A percentile compares a stretch with the other conserved stretches of the same genome.
These are phyloP conservation scores for Termitomyces sp. DNA, from an alignment of 768 basidiomycete species.

Conservation along the genomic window DNA sequence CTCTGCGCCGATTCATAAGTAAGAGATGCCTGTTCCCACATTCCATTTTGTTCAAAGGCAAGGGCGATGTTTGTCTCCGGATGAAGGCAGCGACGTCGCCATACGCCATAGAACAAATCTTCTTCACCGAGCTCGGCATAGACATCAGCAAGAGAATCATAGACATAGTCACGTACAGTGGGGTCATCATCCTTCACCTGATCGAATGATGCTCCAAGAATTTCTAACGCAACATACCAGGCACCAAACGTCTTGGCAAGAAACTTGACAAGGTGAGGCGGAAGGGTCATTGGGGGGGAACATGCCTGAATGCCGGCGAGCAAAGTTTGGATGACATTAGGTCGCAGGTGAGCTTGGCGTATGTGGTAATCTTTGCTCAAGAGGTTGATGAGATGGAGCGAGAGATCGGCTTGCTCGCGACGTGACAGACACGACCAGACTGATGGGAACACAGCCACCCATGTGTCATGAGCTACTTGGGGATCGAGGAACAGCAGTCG, in stretches of 20 bases:
- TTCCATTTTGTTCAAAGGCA: conserved; percentile 92
- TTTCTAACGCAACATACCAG: conserved; percentile 91
- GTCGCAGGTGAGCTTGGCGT: conserved; percentile 82
- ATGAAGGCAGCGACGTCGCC: conserved; percentile 88
- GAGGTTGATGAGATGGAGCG: conserved; percentile 84
- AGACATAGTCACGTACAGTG: conserved; percentile 75
- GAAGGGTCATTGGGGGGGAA: conserved; percentile 81
- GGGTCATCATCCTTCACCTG: conserved; percentile 77
- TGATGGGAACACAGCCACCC: conserved; percentile 85
- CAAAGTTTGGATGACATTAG: conserved; percentile 90
- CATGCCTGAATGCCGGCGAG: conserved; percentile 85
- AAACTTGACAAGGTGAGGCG: conserved; percentile 94
- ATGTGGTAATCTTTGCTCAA: conserved; percentile 93
- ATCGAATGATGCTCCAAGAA: conserved; percentile 79
- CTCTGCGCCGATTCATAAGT: conserved; percentile 90
- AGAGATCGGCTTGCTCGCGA: conserved; percentile 85
- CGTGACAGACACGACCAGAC: conserved; percentile 84
- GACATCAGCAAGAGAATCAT: conserved; percentile 89
- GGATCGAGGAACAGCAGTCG: conserved; percentile 81
- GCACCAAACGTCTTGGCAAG: conserved; percentile 93
- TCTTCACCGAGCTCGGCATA: conserved; percentile 97
- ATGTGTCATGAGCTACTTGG: conserved; percentile 73
- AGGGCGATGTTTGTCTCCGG: conserved; percentile 85
- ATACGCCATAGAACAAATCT: conserved; percentile 95
- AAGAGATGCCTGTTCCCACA: conserved; percentile 91